Evolutionary conservation across 768 basidiomycete species (phyloP).

Genomic region (Termitomyces sp.): DNA sequence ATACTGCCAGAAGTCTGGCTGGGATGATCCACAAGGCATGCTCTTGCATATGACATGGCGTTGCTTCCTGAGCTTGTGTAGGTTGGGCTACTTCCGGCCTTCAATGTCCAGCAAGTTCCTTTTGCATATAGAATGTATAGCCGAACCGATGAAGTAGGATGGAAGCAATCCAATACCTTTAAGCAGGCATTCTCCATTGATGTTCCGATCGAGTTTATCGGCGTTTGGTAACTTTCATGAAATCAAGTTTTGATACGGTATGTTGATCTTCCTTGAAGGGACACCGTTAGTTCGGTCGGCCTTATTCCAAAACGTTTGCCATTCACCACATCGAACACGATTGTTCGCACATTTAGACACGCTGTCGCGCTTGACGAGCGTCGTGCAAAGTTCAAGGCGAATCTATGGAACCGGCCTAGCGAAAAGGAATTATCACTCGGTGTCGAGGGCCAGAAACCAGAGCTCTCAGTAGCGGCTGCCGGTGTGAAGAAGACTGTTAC

Average conservation of each 20-base stretch:
- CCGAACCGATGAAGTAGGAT: constrained; percentile 19
- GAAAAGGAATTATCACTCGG: constrained; percentile 26
- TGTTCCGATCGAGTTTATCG: constrained; percentile 33
- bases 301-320: constrained; percentile 33
- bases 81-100: constrained; percentile 52
- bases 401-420: constrained; percentile 27
- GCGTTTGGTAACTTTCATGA: constrained; percentile 34
- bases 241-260: not conserved
- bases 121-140: constrained; percentile 60
- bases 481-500: not conserved
- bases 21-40: constrained; percentile 50
- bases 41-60: constrained; percentile 12
- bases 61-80: not conserved
- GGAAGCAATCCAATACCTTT: constrained; percentile 20
- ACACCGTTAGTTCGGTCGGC: constrained; percentile 49
- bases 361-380: constrained; percentile 46
- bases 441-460: constrained; percentile 15
- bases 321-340: constrained; percentile 37
- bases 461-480: not conserved
- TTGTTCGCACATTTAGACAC: constrained; percentile 43
- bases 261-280: constrained; percentile 27
- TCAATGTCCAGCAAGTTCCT: constrained; percentile 50
- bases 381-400: constrained; percentile 42
- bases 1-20: constrained; percentile 37
- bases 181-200: no score